Conservation (phyloP, 176 grass and related monocot genomes). For the Aegilops umbellulata region DNA sequence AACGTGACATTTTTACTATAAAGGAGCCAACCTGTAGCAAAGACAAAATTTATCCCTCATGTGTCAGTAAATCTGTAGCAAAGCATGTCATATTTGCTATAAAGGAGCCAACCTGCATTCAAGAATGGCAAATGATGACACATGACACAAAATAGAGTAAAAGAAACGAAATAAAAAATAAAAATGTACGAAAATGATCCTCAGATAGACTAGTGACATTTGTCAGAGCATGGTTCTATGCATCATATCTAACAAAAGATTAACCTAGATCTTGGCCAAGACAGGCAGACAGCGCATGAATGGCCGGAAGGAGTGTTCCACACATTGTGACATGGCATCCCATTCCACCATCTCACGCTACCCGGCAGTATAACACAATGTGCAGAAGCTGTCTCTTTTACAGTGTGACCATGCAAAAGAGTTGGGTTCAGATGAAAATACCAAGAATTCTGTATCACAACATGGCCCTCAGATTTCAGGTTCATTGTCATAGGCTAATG, state of each 20-base stretch:
- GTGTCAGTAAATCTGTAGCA: too few relatives aligned
- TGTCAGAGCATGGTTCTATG: background rate
- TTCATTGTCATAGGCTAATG: constrained; percentile 17
- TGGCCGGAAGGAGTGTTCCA: background rate
- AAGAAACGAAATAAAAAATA: background rate
- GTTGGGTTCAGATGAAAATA: background rate
- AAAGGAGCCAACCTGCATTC: background rate
- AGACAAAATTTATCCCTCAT: too few relatives aligned
- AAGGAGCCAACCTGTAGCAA: too few relatives aligned
- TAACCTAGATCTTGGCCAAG: background rate
- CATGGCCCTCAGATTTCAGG: constrained; percentile 36
- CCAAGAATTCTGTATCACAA: background rate
- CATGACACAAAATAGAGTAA: background rate
- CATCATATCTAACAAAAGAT: background rate
- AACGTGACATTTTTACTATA: too few relatives aligned
- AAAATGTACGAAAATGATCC: background rate
- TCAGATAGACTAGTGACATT: background rate
- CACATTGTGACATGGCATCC: background rate
- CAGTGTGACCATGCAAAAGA: background rate
- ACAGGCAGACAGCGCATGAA: too few relatives aligned
- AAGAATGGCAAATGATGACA: background rate
- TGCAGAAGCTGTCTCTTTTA: background rate
- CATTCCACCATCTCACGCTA: background rate
- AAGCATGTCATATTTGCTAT: background rate
- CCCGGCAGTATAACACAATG: background rate